phyloP scores from a whole-genome alignment of 2,329 filamentous ascomycete species.

The Xylariomycetidae sp. region DNA sequence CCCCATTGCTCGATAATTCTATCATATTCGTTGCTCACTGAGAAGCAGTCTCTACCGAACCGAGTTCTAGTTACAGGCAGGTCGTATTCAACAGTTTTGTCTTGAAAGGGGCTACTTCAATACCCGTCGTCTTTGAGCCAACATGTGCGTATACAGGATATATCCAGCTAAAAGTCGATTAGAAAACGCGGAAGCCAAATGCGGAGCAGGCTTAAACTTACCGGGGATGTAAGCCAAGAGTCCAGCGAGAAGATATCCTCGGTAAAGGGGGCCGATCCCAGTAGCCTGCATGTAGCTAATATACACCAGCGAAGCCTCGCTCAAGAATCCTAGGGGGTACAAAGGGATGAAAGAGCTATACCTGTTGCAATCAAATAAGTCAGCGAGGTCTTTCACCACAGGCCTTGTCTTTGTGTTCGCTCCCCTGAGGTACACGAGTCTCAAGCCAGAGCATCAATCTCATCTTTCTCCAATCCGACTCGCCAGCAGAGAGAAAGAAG shows the following conservation, averaged over 20 bases:
- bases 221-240: constrained; percentile 10
- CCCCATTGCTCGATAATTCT: no score
- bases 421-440: no score
- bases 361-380: constrained; percentile 2
- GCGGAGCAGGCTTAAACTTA: constrained; percentile 4
- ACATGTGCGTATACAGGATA: constrained; percentile 10
- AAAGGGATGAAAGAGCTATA: constrained; percentile 66
- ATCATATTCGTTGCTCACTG: no score
- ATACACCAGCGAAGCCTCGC: constrained; percentile 58
- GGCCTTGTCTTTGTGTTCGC: not conserved
- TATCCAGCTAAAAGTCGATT: constrained; percentile 9
- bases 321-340: constrained; percentile 62
- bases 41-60: no score
- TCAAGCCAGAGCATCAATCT: no score
- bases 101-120: no score
- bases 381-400: not conserved
- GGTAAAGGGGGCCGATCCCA: constrained; percentile 5
- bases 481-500: not conserved
- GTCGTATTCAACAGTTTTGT: no score
- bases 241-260: constrained; percentile 7
- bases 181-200: not conserved
- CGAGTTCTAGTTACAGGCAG: no score
- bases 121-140: constrained; percentile 8
- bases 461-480: no score
- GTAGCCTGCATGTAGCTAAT: constrained; percentile 3